A percentile compares a stretch with the other conserved stretches of the same genome.
These are phyloP conservation scores for Irpex sp. DNA, from an alignment of 1,284 basidiomycete species.

Conservation along the genomic window DNA sequence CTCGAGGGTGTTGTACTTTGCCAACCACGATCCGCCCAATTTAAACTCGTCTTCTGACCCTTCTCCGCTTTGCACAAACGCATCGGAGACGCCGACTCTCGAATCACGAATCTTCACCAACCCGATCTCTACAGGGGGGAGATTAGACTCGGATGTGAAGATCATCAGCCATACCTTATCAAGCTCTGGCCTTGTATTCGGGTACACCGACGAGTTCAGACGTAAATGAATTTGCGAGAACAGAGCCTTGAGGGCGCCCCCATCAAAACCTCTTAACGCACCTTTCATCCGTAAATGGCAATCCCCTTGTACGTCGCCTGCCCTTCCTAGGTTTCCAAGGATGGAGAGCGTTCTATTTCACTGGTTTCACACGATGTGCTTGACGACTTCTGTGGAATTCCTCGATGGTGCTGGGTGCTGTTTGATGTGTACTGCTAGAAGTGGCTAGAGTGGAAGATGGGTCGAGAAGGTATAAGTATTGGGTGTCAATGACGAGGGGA, in stretches of 20 bases:
- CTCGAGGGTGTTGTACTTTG: background rate
- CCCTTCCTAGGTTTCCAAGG: background rate
- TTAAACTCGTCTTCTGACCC: no score
- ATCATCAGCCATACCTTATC: background rate
- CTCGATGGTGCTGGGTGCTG: background rate
- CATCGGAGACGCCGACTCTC: no score
- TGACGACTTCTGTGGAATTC: background rate
- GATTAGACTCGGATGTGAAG: background rate
- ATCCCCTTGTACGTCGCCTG: conserved; percentile 21
- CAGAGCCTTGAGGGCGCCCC: background rate
- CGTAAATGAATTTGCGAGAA: conserved; percentile 11
- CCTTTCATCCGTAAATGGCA: conserved; percentile 18
- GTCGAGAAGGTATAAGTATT: conserved; percentile 8
- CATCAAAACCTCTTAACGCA: conserved; percentile 6
- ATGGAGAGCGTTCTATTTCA: conserved; percentile 3
- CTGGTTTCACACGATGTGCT: background rate
- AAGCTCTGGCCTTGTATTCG: background rate
- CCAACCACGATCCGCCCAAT: no score
- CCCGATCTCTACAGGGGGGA: background rate
- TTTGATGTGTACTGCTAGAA: no score
- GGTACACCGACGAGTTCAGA: conserved; percentile 3
- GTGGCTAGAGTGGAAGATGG: background rate
- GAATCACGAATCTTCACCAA: no score
- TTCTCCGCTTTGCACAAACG: no score
- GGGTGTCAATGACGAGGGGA: background rate